Conservation (phyloP, 495 filamentous ascomycete species). For the Trichoderma reesei region DNA sequence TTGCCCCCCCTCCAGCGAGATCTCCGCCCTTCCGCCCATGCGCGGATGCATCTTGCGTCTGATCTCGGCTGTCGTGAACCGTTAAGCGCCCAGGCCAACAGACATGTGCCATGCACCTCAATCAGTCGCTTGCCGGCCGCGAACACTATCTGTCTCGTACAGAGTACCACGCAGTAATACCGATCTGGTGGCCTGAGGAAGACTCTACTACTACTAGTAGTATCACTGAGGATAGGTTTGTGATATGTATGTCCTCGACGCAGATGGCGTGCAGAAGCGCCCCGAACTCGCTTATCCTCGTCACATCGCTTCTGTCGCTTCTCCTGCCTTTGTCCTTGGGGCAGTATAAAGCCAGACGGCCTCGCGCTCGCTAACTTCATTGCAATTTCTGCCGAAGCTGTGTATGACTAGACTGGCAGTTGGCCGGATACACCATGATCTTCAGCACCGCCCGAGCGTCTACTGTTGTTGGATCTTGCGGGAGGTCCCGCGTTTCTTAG, state of each 20-base stretch:
- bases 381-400: background rate
- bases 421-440: background rate
- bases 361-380: background rate
- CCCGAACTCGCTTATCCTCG: slow-evolving; percentile 2
- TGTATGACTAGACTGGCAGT: background rate
- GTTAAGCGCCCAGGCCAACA: slow-evolving; percentile 2
- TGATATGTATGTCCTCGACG: too few species aligned
- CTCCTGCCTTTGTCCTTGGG: background rate
- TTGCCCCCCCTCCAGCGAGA: too few species aligned
- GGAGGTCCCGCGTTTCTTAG: background rate
- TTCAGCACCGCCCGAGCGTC: background rate
- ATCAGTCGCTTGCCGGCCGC: background rate
- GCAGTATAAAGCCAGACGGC: background rate
- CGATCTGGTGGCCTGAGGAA: too few species aligned
- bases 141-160: too few species aligned
- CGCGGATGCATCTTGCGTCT: slow-evolving; percentile 3
- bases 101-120: background rate
- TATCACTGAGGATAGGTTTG: too few species aligned
- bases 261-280: too few species aligned
- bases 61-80: slow-evolving; percentile 6
- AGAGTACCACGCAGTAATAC: too few species aligned
- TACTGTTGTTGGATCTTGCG: background rate
- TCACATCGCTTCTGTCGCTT: background rate
- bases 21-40: background rate
- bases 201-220: too few species aligned